Evolutionary conservation across 2,329 filamentous ascomycete genomes (phyloP).

Genomic region (Talaromyces funiculosus): DNA sequence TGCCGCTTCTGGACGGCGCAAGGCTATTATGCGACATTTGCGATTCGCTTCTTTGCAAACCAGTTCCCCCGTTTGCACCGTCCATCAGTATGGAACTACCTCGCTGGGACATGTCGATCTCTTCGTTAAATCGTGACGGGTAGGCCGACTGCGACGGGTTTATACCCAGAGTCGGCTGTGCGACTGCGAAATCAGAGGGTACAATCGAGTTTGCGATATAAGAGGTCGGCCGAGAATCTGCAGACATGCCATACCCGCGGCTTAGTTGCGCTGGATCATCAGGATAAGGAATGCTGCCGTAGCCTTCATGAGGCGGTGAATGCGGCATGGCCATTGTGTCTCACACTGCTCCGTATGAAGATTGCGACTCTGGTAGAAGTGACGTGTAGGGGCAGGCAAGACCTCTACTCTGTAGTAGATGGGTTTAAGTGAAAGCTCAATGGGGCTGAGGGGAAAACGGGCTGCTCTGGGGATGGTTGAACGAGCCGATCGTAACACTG

Average conservation of each 20-base stretch:
- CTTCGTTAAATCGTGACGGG: slow-evolving; percentile 36
- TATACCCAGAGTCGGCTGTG: slow-evolving; percentile 21
- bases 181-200: slow-evolving; percentile 32
- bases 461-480: background rate
- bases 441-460: background rate
- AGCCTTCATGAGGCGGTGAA: slow-evolving; percentile 37
- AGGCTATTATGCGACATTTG: slow-evolving; percentile 39
- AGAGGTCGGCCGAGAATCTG: slow-evolving; percentile 38
- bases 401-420: background rate
- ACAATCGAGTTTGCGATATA: slow-evolving; percentile 30
- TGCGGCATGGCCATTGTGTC: slow-evolving; percentile 24
- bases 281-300: slow-evolving; percentile 26
- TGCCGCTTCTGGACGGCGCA: slow-evolving; percentile 55
- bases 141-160: slow-evolving; percentile 30
- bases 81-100: slow-evolving; percentile 31
- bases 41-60: slow-evolving; percentile 36
- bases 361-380: too few relatives aligned
- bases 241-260: slow-evolving; percentile 28
- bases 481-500: background rate
- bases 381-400: too few relatives aligned
- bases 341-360: background rate
- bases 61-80: slow-evolving; percentile 19
- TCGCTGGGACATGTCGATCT: slow-evolving; percentile 31
- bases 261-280: slow-evolving; percentile 26
- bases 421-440: background rate